These are phyloP conservation scores for Penicillium goetzii DNA, from an alignment of 495 filamentous ascomycete genomes.

Conservation along the genomic window DNA sequence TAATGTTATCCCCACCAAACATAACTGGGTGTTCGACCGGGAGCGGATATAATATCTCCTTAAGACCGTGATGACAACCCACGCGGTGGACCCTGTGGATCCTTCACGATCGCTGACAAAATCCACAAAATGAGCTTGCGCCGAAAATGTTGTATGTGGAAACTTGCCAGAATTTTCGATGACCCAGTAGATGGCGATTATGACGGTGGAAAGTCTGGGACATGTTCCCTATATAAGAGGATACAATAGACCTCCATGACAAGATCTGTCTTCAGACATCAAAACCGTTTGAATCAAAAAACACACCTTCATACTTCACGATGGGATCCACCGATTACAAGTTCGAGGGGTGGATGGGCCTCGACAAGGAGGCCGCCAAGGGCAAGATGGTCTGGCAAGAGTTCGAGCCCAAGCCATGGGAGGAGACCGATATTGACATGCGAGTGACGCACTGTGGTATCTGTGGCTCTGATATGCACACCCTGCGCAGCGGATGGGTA, in stretches of 20 bases:
- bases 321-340: constrained; percentile 57
- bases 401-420: constrained; percentile 80
- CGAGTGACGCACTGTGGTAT: constrained; percentile 50
- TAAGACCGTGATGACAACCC: constrained; percentile 27
- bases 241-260: constrained; percentile 61
- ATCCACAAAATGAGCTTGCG: background rate
- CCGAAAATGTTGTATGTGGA: background rate
- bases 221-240: constrained; percentile 13
- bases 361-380: constrained; percentile 57
- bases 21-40: background rate
- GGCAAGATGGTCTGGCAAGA: constrained; percentile 80
- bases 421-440: constrained; percentile 73
- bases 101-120: background rate
- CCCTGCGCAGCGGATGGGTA: constrained; percentile 73
- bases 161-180: constrained; percentile 7
- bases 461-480: constrained; percentile 69
- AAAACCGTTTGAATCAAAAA: constrained; percentile 43
- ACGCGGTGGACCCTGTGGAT: constrained; percentile 21
- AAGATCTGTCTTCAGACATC: background rate
- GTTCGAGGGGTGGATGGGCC: constrained; percentile 85
- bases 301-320: constrained; percentile 22
- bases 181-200: constrained; percentile 4
- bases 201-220: background rate
- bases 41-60: constrained; percentile 18
- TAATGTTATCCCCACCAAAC: constrained; percentile 1